Evolutionary conservation across 345 rosid genomes (phyloP).

Genomic region (Camelina laxa): DNA sequence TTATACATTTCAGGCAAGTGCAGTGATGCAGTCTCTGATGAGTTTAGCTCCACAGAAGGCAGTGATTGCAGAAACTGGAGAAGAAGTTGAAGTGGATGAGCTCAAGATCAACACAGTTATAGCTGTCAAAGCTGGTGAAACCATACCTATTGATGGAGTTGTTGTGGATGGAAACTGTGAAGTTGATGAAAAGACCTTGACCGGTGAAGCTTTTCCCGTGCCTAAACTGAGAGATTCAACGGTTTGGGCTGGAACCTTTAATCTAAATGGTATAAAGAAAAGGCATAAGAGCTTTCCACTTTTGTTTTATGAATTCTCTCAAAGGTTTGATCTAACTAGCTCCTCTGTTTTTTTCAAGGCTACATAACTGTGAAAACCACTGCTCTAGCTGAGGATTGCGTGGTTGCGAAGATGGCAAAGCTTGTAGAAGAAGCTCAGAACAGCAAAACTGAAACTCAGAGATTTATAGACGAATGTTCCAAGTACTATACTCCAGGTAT

Average conservation of each 20-base stretch:
- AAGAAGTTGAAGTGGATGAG: conserved; percentile 71
- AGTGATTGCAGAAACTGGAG: conserved; percentile 79
- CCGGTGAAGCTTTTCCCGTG: conserved; percentile 91
- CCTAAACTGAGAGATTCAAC: conserved; percentile 66
- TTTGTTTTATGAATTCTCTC: not conserved
- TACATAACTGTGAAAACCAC: conserved; percentile 76
- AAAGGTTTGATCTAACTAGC: conserved; percentile 13
- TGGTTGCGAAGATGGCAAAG: conserved; percentile 84
- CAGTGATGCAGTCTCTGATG: conserved; percentile 84
- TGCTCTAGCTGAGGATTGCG: conserved; percentile 81
- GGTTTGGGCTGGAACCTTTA: conserved; percentile 96
- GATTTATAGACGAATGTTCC: conserved; percentile 72
- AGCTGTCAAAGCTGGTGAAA: conserved; percentile 87
- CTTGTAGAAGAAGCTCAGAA: conserved; percentile 98
- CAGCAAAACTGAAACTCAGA: conserved; percentile 74
- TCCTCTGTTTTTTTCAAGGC: conserved; percentile 47
- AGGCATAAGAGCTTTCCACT: not conserved
- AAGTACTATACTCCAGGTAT: conserved; percentile 89
- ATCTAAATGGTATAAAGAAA: conserved; percentile 62
- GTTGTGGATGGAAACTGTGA: conserved; percentile 86
- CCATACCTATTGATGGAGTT: conserved; percentile 87
- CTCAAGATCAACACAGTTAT: conserved; percentile 71
- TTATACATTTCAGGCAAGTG: conserved; percentile 64
- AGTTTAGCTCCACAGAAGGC: conserved; percentile 84
- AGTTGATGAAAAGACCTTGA: conserved; percentile 88